Conservation (phyloP, 75 land plant species). For the Selaginella moellendorffii region DNA sequence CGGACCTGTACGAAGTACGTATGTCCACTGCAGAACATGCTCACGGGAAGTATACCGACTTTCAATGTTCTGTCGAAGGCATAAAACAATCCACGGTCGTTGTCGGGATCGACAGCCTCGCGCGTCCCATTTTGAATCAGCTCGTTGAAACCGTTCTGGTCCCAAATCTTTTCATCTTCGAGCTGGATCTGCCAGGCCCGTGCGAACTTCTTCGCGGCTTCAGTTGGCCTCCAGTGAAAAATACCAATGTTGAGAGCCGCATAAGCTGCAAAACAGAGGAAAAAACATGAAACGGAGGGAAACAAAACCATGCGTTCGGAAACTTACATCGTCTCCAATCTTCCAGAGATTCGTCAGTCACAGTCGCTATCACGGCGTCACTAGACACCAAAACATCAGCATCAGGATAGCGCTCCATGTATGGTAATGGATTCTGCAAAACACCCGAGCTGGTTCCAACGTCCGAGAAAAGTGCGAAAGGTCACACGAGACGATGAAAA, state of each 20-base stretch:
- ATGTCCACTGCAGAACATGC: conserved; percentile 97
- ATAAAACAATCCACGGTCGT: conserved; percentile 51
- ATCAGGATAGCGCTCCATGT: conserved; percentile 67
- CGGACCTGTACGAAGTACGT: conserved; percentile 99
- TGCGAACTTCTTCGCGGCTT: conserved; percentile 52
- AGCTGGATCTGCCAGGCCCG: conserved; percentile 70
- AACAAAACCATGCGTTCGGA: no score
- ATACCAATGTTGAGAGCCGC: conserved; percentile 83
- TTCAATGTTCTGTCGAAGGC: conserved; percentile 69
- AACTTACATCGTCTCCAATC: conserved; percentile 45
- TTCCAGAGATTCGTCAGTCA: conserved; percentile 71
- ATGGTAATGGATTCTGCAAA: conserved; percentile 84
- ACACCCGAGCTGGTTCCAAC: no score
- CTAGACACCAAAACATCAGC: conserved; percentile 92
- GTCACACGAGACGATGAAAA: no score
- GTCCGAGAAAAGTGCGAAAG: no score
- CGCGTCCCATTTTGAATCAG: conserved; percentile 44
- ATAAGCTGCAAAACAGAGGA: conserved; percentile 47
- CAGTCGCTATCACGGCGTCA: conserved; percentile 78
- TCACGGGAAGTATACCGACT: conserved; percentile 77
- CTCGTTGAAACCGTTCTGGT: conserved; percentile 94
- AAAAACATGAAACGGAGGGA: no score
- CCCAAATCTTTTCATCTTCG: conserved; percentile 84
- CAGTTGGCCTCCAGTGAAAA: conserved; percentile 82
- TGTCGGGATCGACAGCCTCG: conserved; percentile 57